phyloP scores from a whole-genome alignment of 2,329 filamentous ascomycete species.

The Phialophora tarda region DNA sequence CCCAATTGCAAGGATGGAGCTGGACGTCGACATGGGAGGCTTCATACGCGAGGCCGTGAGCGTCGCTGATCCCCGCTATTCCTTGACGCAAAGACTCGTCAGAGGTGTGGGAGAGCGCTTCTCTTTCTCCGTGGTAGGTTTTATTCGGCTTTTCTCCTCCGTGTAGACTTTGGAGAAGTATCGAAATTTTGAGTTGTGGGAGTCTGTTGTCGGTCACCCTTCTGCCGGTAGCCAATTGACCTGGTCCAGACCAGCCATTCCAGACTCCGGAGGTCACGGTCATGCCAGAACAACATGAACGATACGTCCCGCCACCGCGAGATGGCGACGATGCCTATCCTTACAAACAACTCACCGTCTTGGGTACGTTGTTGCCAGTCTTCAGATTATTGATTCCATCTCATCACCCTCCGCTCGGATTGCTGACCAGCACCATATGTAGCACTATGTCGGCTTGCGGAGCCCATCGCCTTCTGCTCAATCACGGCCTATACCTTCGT shows the following conservation, averaged over 20 bases:
- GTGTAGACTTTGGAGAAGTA: neutral
- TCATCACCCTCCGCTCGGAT: neutral
- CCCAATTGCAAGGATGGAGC: slow-evolving; percentile 2
- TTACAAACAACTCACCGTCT: slow-evolving; percentile 53
- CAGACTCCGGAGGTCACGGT: neutral
- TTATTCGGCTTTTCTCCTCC: neutral
- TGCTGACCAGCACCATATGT: slow-evolving; percentile 4
- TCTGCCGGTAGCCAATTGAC: neutral
- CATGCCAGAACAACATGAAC: slow-evolving; percentile 5
- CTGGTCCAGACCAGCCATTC: slow-evolving; percentile 1
- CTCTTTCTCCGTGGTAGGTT: neutral
- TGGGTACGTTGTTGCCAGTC: slow-evolving; percentile 43
- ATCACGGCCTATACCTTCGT: slow-evolving; percentile 54
- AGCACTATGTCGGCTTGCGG: slow-evolving; percentile 56
- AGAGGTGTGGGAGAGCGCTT: neutral
- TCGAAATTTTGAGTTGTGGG: slow-evolving; percentile 6
- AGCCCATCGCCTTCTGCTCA: slow-evolving; percentile 55
- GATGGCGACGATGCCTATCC: slow-evolving; percentile 47
- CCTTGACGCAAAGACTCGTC: neutral
- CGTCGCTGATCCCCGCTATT: slow-evolving; percentile 6
- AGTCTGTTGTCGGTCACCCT: neutral
- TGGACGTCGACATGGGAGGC: neutral
- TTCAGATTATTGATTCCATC: neutral
- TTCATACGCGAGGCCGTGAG: neutral
- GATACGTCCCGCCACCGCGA: slow-evolving; percentile 4